Evolutionary conservation across 1,139 yeast species (phyloP).

Genomic region (Lizanozyma gosingica): DNA sequence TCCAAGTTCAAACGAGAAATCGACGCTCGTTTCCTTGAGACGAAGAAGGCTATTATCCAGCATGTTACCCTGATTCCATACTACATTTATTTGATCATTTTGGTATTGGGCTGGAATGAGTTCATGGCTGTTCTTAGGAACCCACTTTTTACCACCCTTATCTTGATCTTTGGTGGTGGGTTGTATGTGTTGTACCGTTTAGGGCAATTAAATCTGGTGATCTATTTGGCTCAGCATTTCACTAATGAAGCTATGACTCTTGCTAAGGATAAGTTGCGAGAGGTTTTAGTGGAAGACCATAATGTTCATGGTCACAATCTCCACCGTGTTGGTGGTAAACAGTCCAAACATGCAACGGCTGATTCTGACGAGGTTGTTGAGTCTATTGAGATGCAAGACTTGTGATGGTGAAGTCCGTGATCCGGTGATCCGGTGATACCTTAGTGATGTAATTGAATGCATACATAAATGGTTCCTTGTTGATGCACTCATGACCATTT

Average conservation of each 20-base stretch:
- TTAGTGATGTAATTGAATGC: no score
- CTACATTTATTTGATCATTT: slow-evolving; percentile 64
- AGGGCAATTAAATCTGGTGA: slow-evolving; percentile 70
- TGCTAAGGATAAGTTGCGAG: slow-evolving; percentile 51
- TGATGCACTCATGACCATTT: no score
- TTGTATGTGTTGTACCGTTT: slow-evolving; percentile 60
- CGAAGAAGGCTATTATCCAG: slow-evolving; percentile 66
- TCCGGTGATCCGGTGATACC: no score
- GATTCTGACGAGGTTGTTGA: background rate
- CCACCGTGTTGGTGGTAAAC: slow-evolving; percentile 11
- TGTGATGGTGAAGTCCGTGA: no score
- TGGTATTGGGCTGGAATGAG: slow-evolving; percentile 92
- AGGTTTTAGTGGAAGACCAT: slow-evolving; percentile 32
- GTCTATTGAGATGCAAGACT: background rate
- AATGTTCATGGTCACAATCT: slow-evolving; percentile 18
- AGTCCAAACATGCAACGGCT: slow-evolving; percentile 1
- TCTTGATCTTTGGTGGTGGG: slow-evolving; percentile 50
- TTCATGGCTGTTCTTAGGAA: slow-evolving; percentile 80
- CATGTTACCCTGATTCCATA: slow-evolving; percentile 73
- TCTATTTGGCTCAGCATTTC: slow-evolving; percentile 49
- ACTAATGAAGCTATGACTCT: slow-evolving; percentile 47
- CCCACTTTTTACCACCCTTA: slow-evolving; percentile 61
- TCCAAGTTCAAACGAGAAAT: slow-evolving; percentile 65
- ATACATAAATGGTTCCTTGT: no score
- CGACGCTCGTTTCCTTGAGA: slow-evolving; percentile 77